phyloP scores from a whole-genome alignment of 2,329 filamentous ascomycete genomes.

The Fusarium veterinarium region DNA sequence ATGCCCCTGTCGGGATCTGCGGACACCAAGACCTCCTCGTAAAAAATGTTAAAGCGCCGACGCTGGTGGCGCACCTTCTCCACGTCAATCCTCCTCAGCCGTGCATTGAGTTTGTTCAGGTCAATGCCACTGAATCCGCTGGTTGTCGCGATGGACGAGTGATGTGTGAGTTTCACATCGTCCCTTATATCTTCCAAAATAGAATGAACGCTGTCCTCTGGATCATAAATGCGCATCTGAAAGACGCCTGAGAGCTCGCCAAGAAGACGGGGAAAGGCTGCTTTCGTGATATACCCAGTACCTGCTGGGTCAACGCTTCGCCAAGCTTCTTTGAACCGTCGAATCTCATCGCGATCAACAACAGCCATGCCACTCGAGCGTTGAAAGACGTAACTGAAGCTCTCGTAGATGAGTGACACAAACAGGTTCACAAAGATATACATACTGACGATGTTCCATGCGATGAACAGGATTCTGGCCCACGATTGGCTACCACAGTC shows the following conservation, averaged over 20 bases:
- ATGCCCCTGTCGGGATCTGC: conserved; percentile 91
- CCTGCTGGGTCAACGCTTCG: conserved; percentile 93
- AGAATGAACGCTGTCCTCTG: conserved; percentile 85
- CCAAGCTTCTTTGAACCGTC: conserved; percentile 98
- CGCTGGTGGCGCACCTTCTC: conserved; percentile 79
- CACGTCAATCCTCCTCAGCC: conserved; percentile 80
- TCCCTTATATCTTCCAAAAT: conserved; percentile 87
- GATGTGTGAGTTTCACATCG: conserved; percentile 63
- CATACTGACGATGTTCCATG: conserved; percentile 99
- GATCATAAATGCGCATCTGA: conserved; percentile 95
- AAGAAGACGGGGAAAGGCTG: conserved; percentile 87
- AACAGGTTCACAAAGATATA: conserved; percentile 99
- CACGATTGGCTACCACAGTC: conserved; percentile 93
- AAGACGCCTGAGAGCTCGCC: conserved; percentile 95
- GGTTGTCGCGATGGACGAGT: conserved; percentile 64
- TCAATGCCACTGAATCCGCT: conserved; percentile 73
- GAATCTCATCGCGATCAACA: conserved; percentile 92
- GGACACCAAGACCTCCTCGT: conserved; percentile 94
- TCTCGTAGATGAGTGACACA: conserved; percentile 98
- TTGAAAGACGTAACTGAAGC: conserved; percentile 99
- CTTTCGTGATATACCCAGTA: conserved; percentile 89
- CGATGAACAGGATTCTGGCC: conserved; percentile 90
- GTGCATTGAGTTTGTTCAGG: conserved; percentile 77
- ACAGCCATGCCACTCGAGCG: conserved; percentile 91
- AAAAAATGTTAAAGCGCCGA: conserved; percentile 91